Evolutionary conservation across 108 stramenopile species (phyloP), one percentile per base, ranked within the genome.

Genomic region (Thalassiosira profunda): DNA sequence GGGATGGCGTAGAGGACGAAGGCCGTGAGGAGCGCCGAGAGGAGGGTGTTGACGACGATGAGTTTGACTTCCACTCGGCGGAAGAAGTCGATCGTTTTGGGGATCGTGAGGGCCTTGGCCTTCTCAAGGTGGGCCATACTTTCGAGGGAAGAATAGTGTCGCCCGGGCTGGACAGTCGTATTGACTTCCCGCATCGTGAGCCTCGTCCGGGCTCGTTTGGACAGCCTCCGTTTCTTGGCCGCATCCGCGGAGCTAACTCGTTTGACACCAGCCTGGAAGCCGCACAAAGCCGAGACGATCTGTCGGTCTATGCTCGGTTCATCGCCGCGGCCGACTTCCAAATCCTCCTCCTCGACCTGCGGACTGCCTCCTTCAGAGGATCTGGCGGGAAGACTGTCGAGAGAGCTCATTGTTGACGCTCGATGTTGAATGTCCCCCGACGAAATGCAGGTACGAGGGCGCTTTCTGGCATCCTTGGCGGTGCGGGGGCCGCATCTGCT

Each of bases 141-240:
- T 44, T 70, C 69, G 1, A 70, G 24, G 5, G 21, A 28, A 11
- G 21, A 35, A 26, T 26, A 51, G 6, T 20, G 24, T 1, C 70
- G 37, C 42, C 58, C 70, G 14, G 58, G 58, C 36, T 60, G 70
- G 31, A 71, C 54, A 18, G 60, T 47, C 15, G 59, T 35, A 41
- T 71, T 71, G 2, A 71, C 59, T 61, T 71, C 70, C 35, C 70
- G 47, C 49, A 53, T 71, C 23, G 70, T 71, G 21, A 71, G 51
- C 54, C 70, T 51, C 30, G 70, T 71, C 26, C 70, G 34, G 1
- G 70, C 70, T 23, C 70, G 24, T 23, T 61, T 61, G 5, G 70
- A 71, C 11, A 71, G 59, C 2, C 70, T 49, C 10, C 70, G 70
- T 20, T 60, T 43, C 20, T 71, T 71, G 38, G 33, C 28, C 5